These are phyloP conservation scores for Fraxinus greggii DNA, from an alignment of 305 asterid species.

Conservation along the genomic window DNA sequence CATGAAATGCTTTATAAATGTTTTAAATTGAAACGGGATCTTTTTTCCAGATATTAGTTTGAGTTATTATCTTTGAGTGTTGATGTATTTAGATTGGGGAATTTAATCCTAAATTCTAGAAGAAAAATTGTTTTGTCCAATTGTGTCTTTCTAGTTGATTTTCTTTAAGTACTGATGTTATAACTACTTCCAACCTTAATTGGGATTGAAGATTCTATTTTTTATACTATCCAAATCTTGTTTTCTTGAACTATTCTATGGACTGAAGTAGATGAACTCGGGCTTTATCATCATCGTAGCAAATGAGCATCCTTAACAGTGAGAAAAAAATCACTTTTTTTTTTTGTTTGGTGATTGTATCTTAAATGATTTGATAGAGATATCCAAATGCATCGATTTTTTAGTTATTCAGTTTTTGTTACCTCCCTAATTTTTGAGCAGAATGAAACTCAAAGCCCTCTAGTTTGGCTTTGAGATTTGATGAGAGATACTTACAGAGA, in stretches of 20 bases:
- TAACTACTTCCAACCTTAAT: not conserved
- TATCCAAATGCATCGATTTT: not conserved
- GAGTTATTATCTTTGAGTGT: not conserved
- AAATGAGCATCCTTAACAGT: not conserved
- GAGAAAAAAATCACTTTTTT: not conserved
- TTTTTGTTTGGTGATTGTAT: not conserved
- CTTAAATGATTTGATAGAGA: not conserved
- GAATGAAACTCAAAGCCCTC: not conserved
- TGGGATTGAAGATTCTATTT: not conserved
- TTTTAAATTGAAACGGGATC: not conserved
- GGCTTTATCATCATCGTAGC: not conserved
- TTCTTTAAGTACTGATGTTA: not conserved
- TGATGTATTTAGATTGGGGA: not conserved
- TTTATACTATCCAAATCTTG: not conserved
- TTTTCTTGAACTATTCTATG: not conserved
- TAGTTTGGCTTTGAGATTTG: not conserved
- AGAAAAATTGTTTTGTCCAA: not conserved
- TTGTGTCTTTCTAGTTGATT: not conserved
- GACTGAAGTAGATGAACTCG: not conserved
- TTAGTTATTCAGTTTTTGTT: not conserved
- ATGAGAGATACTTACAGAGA: conserved; percentile 8
- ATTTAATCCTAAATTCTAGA: not conserved
- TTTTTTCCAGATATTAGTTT: not conserved
- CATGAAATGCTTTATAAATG: not conserved
- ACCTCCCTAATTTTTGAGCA: not conserved